Percentiles rank a stretch among this genome's conserved stretches.
These are phyloP conservation scores for Ensete ventricosum DNA, from an alignment of 176 grass and related monocot species.

Conservation along the genomic window DNA sequence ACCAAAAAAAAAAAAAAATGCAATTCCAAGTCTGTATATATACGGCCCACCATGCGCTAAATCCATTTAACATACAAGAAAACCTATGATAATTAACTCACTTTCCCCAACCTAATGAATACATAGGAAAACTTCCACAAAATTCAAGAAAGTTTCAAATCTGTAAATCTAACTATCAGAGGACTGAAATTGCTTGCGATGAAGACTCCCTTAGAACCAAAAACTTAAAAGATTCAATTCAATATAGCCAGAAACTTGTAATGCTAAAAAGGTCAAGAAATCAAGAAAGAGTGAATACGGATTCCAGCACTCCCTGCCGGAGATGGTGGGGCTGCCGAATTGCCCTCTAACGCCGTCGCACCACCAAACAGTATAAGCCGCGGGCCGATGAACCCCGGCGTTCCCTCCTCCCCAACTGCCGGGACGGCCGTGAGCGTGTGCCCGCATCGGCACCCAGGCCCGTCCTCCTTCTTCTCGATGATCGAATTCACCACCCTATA, in stretches of 20 bases:
- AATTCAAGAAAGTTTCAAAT: neutral
- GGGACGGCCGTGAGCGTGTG: slow-evolving; percentile 84
- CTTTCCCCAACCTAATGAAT: neutral
- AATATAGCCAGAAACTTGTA: neutral
- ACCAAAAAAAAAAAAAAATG: neutral
- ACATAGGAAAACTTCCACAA: neutral
- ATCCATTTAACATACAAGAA: too few relatives aligned
- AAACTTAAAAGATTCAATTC: neutral
- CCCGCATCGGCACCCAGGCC: slow-evolving; percentile 82
- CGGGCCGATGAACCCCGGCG: slow-evolving; percentile 43
- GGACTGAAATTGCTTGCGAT: neutral
- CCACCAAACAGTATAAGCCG: slow-evolving; percentile 79
- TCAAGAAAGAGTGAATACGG: slow-evolving; percentile 37
- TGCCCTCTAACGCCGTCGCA: slow-evolving; percentile 85
- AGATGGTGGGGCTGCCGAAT: slow-evolving; percentile 59
- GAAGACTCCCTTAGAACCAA: neutral
- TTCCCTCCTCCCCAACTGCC: slow-evolving; percentile 62
- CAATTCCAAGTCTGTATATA: too few relatives aligned
- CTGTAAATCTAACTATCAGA: neutral
- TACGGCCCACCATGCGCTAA: too few relatives aligned
- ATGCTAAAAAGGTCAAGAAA: neutral
- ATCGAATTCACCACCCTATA: slow-evolving; percentile 59
- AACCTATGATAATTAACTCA: neutral
- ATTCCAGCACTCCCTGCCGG: slow-evolving; percentile 65
- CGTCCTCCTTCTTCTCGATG: slow-evolving; percentile 84